Conservation (phyloP, 768 basidiomycete genomes). For the Mycena vitilis region DNA sequence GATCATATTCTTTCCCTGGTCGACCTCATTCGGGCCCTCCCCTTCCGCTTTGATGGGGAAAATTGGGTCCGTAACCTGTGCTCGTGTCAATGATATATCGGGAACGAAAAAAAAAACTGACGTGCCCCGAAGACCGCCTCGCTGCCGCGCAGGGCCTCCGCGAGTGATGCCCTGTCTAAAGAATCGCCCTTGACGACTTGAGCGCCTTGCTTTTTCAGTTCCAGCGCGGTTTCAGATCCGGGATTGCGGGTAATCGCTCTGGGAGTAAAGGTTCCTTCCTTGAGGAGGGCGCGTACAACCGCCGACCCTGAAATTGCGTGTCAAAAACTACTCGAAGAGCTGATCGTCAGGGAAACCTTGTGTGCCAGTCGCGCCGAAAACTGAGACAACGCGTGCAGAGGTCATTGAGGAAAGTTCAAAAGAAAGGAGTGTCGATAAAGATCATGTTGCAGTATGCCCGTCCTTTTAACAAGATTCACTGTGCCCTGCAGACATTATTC, state of each 20-base stretch:
- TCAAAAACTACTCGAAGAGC: no score
- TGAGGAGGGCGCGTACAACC: background rate
- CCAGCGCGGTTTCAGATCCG: background rate
- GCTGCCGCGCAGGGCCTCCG: background rate
- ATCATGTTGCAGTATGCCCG: no score
- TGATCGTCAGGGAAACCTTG: no score
- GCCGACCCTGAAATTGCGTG: background rate
- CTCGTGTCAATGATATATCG: no score
- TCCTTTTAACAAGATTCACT: no score
- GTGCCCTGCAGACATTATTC: no score
- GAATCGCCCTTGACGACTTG: background rate
- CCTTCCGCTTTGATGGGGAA: background rate
- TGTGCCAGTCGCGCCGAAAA: no score
- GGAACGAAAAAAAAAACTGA: no score
- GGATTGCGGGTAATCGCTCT: background rate
- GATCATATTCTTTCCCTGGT: slow-evolving; percentile 8
- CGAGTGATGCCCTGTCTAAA: background rate
- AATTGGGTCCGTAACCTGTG: slow-evolving; percentile 2
- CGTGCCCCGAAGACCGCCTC: slow-evolving; percentile 17
- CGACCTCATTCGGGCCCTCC: background rate
- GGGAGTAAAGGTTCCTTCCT: background rate
- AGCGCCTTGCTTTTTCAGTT: background rate
- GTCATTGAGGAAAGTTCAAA: no score
- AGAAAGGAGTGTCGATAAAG: no score
- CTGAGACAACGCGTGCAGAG: no score